phyloP scores from a whole-genome alignment of 1,284 basidiomycete genomes.

The Sanguinoderma infundibulare region DNA sequence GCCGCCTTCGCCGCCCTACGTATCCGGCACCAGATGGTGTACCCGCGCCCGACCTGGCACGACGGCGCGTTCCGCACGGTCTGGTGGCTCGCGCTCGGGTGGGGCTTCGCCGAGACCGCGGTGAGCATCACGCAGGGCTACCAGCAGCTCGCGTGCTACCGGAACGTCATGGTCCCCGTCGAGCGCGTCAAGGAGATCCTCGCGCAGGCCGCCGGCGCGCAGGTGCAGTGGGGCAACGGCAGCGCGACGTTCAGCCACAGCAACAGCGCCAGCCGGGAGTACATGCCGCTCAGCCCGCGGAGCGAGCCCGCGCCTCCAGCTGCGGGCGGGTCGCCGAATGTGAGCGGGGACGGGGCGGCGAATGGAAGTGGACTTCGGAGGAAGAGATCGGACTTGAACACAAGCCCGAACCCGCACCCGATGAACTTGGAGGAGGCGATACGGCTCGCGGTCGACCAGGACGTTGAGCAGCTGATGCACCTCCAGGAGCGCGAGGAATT shows the following conservation, averaged over 20 bases:
- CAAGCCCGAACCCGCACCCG: constrained; percentile 8
- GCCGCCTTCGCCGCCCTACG: constrained; percentile 57
- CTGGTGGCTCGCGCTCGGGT: constrained; percentile 78
- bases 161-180: constrained; percentile 61
- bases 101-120: constrained; percentile 66
- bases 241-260: constrained; percentile 16
- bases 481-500: constrained; percentile 71
- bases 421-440: constrained; percentile 33
- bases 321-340: background rate
- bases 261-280: constrained; percentile 24
- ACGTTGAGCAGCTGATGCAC: constrained; percentile 64
- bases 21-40: constrained; percentile 49
- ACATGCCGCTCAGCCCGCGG: constrained; percentile 34
- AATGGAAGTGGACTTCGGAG: constrained; percentile 8
- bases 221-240: constrained; percentile 14
- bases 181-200: constrained; percentile 42
- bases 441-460: constrained; percentile 53
- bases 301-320: constrained; percentile 10
- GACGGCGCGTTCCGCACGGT: constrained; percentile 65
- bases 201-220: constrained; percentile 27
- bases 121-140: constrained; percentile 73
- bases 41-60: constrained; percentile 51
- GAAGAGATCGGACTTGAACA: background rate
- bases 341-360: constrained; percentile 6
- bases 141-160: constrained; percentile 64